Evolutionary conservation across 352 stramenopile genomes (phyloP), one percentile per base, ranked within the genome.

Genomic region (Pythium sukuiense): DNA sequence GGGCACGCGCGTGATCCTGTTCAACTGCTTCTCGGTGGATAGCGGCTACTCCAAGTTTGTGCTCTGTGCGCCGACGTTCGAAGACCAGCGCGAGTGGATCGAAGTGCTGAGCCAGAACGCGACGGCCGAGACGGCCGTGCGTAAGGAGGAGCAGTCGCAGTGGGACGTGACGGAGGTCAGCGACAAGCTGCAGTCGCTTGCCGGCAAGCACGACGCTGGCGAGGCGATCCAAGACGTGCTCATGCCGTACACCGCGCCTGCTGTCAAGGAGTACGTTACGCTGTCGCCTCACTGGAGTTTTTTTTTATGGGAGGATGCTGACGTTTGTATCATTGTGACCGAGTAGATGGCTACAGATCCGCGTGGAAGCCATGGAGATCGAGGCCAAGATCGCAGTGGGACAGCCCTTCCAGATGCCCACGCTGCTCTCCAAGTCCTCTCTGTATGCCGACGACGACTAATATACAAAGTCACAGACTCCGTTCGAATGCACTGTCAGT

Each of bases 71-170:
- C 83, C 84, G 20, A 84, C 81, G n/a, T 96, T 90, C 52, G 88
- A 96, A 59, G 88, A 96, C n/a, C 83, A 92, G 59, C 84, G 88
- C 53, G 88, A 96, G 60, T 96, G 88, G 88, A 89, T 95, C 49
- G 88, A 96, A 66, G 88, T 96, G 35, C 61, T 96, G 48, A 87
- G 81, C 2, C 88, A 96, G 61, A 96, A 96, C 53, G 83, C 88
- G 27, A 89, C 83, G 5, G 84, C 85, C 1, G 85, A 96, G 67
- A 93, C 88, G 9, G 86, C 87, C 1, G 81, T 80, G 46, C 82
- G 87, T 53, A 94, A 87, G 8, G 87, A 92, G 46, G 83, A 93
- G 48, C 79, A 87, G 27, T 91, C 81, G 4, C 81, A 93, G 60
- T 72, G 87, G 63, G 86, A 96, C 73, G 72, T 92, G 8, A 72